phyloP scores from a whole-genome alignment of 495 filamentous ascomycete genomes.

The Aspergillus sclerotioniger region DNA sequence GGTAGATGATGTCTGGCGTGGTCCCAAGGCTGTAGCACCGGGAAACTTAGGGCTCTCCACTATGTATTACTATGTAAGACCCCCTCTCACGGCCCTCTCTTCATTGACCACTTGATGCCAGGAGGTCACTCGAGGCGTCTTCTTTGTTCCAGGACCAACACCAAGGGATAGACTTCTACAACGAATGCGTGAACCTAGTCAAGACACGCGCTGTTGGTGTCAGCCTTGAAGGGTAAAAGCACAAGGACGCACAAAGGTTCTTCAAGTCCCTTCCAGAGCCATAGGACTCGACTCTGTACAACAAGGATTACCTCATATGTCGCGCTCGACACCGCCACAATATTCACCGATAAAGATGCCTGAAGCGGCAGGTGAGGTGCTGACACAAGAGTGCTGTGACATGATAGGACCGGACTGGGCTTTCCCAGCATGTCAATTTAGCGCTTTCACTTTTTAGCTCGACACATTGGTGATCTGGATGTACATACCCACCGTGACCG shows the following conservation, averaged over 20 bases:
- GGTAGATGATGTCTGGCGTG: conserved; percentile 14
- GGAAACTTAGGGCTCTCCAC: conserved; percentile 31
- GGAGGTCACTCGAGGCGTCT: not conserved
- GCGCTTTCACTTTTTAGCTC: not conserved
- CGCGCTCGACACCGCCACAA: conserved; percentile 3
- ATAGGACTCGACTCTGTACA: not conserved
- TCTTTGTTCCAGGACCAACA: not conserved
- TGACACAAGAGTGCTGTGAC: no score
- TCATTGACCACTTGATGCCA: not conserved
- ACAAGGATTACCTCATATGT: not conserved
- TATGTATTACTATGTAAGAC: no score
- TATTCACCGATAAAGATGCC: not conserved
- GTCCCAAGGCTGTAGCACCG: conserved; percentile 42
- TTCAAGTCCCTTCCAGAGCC: not conserved
- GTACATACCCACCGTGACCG: not conserved
- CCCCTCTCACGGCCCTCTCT: conserved; percentile 6
- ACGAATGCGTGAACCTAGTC: not conserved
- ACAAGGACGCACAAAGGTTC: not conserved
- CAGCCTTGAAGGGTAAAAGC: not conserved
- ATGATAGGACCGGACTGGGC: no score
- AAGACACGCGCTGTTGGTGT: not conserved
- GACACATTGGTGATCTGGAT: not conserved
- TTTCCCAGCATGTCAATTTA: not conserved
- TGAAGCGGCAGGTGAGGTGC: conserved; percentile 2
- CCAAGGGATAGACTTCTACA: not conserved